Conservation (phyloP, 495 filamentous ascomycete species). For the Aeminium ludgeri region DNA sequence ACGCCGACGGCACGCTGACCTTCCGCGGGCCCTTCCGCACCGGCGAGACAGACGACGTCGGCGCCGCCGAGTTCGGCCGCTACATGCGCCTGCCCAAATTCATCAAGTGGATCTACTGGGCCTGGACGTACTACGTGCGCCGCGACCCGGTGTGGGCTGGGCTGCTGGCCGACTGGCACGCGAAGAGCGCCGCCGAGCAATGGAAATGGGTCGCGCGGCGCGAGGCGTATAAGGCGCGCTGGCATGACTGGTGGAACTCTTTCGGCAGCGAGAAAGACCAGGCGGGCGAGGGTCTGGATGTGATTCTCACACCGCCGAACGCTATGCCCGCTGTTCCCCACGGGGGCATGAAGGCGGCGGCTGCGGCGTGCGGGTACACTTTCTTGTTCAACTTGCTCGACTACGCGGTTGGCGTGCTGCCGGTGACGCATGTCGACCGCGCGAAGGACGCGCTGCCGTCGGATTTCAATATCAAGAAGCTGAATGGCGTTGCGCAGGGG, state of each 20-base stretch:
- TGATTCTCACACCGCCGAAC: conserved; percentile 72
- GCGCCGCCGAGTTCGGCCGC: conserved; percentile 53
- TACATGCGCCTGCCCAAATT: conserved; percentile 59
- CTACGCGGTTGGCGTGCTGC: conserved; percentile 71
- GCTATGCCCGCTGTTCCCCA: conserved; percentile 82
- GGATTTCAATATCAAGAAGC: conserved; percentile 47
- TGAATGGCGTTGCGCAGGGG: conserved; percentile 64
- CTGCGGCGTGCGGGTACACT: conserved; percentile 83
- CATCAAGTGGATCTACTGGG: conserved; percentile 71
- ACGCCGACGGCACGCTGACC: conserved; percentile 71
- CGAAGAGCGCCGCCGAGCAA: conserved; percentile 53
- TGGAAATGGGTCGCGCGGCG: conserved; percentile 66
- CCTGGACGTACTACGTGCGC: conserved; percentile 70
- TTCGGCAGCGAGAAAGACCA: conserved; percentile 4
- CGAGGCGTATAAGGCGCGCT: conserved; percentile 58
- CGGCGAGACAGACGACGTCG: conserved; percentile 68
- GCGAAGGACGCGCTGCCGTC: conserved; percentile 45
- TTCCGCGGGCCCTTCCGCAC: conserved; percentile 59
- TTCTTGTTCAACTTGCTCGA: conserved; percentile 92
- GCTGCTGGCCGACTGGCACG: conserved; percentile 51
- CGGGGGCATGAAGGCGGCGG: conserved; percentile 69
- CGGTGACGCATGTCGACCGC: conserved; percentile 69
- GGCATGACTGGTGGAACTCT: conserved; percentile 65
- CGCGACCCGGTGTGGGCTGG: conserved; percentile 63
- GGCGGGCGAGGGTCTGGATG: conserved; percentile 43